These are phyloP conservation scores for Metschnikowia picachoensis DNA, from an alignment of 805 yeast genomes.

Conservation along the genomic window DNA sequence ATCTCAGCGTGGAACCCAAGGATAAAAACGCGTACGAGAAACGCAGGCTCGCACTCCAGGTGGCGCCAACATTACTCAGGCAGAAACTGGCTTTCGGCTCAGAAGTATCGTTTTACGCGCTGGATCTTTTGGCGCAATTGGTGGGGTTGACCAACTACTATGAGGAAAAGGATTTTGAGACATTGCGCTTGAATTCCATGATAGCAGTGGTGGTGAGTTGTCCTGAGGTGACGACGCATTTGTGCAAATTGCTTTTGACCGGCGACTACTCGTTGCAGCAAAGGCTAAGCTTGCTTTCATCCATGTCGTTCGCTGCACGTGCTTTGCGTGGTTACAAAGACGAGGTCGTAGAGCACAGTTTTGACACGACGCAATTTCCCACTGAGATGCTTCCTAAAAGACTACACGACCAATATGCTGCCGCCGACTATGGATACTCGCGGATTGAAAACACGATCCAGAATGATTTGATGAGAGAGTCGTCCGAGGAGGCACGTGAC, in stretches of 20 bases:
- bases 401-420: constrained; percentile 43
- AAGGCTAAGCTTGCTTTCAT: constrained; percentile 62
- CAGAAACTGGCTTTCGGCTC: constrained; percentile 57
- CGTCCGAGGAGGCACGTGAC: constrained; percentile 30
- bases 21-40: constrained; percentile 47
- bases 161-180: constrained; percentile 58
- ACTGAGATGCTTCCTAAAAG: constrained; percentile 43
- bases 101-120: constrained; percentile 59
- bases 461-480: constrained; percentile 29
- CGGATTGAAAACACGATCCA: constrained; percentile 24
- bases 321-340: constrained; percentile 66
- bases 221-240: constrained; percentile 39
- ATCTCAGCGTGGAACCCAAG: constrained; percentile 45
- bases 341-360: constrained; percentile 37
- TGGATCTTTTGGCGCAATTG: constrained; percentile 48
- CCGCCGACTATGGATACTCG: constrained; percentile 18
- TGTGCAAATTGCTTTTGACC: constrained; percentile 47
- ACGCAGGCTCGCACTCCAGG: constrained; percentile 45
- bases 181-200: constrained; percentile 59
- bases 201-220: constrained; percentile 59
- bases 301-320: constrained; percentile 68
- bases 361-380: constrained; percentile 26
- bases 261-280: constrained; percentile 84
- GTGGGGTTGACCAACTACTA: constrained; percentile 54
- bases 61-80: constrained; percentile 58